Conservation (phyloP, 495 filamentous ascomycete genomes). For the Clavariopsis aquatica region DNA sequence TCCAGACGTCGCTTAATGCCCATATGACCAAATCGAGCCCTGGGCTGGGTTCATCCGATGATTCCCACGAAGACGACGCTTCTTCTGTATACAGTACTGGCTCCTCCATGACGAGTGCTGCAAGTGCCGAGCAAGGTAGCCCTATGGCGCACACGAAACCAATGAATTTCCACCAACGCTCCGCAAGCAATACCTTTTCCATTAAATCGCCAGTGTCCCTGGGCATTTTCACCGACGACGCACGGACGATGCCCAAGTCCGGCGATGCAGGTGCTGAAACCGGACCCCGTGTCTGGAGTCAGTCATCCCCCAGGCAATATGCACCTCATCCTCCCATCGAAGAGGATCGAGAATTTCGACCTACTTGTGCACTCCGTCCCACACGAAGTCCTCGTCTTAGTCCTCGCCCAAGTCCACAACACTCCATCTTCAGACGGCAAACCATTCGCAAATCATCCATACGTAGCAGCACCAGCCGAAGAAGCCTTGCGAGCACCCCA, state of each 20-base stretch:
- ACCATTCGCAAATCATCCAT: slow-evolving; percentile 15
- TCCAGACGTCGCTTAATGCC: slow-evolving; percentile 4
- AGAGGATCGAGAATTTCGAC: slow-evolving; percentile 11
- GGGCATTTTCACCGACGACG: slow-evolving; percentile 28
- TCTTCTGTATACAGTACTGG: slow-evolving; percentile 34
- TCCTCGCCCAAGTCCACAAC: slow-evolving; percentile 2
- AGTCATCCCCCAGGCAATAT: slow-evolving; percentile 11
- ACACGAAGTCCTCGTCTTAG: not conserved
- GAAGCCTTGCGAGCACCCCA: not conserved
- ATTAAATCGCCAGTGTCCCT: slow-evolving; percentile 21
- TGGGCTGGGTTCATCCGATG: slow-evolving; percentile 24
- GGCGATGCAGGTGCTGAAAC: slow-evolving; percentile 24
- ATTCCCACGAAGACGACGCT: slow-evolving; percentile 32
- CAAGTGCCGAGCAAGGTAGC: slow-evolving; percentile 1
- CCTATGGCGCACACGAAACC: not conserved
- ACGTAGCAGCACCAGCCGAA: slow-evolving; percentile 1
- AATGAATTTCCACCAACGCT: slow-evolving; percentile 23
- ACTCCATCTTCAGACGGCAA: not conserved
- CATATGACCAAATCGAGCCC: slow-evolving; percentile 3
- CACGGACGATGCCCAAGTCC: slow-evolving; percentile 9
- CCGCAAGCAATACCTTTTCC: slow-evolving; percentile 20
- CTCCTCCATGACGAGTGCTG: slow-evolving; percentile 37
- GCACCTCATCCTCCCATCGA: slow-evolving; percentile 27
- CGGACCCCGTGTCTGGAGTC: slow-evolving; percentile 11
- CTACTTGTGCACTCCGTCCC: slow-evolving; percentile 19